Conservation (phyloP, 345 rosid species). For the Nephelium lappaceum region DNA sequence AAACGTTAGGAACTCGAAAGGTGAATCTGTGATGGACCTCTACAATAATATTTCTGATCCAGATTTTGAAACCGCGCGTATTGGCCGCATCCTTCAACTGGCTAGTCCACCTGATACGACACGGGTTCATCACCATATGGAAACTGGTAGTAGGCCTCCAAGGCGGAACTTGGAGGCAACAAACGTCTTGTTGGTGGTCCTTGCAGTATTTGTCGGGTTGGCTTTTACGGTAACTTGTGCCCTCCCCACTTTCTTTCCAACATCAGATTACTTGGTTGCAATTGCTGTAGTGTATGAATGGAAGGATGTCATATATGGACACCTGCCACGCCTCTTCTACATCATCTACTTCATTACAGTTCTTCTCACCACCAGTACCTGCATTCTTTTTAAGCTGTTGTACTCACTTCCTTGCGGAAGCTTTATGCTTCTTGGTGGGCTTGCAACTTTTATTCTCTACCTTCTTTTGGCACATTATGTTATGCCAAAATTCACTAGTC, state of each 20-base stretch:
- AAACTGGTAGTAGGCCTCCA: not conserved
- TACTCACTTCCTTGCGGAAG: not conserved
- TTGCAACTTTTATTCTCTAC: not conserved
- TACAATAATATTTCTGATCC: not conserved
- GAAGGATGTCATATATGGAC: not conserved
- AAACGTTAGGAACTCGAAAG: not conserved
- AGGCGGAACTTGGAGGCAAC: not conserved
- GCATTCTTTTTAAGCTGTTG: not conserved
- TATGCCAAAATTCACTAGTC: not conserved
- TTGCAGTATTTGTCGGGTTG: slow-evolving; percentile 2
- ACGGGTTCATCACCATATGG: no score
- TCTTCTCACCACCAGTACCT: not conserved
- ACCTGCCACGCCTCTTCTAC: not conserved
- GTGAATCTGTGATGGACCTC: slow-evolving; percentile 6
- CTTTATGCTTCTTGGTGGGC: not conserved
- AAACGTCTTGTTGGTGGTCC: slow-evolving; percentile 11
- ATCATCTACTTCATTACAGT: not conserved
- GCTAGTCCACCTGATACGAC: not conserved
- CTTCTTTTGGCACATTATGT: not conserved
- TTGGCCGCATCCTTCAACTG: not conserved
- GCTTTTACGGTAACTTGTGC: not conserved
- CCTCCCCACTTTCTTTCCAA: not conserved
- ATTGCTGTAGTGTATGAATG: not conserved
- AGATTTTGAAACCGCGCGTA: not conserved
- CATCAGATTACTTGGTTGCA: not conserved